A percentile compares a stretch with the other conserved stretches of the same genome.
These are phyloP conservation scores for Amoeboaphelidium protococcarum DNA, from an alignment of 371 early-diverging fungal genomes.

Conservation along the genomic window DNA sequence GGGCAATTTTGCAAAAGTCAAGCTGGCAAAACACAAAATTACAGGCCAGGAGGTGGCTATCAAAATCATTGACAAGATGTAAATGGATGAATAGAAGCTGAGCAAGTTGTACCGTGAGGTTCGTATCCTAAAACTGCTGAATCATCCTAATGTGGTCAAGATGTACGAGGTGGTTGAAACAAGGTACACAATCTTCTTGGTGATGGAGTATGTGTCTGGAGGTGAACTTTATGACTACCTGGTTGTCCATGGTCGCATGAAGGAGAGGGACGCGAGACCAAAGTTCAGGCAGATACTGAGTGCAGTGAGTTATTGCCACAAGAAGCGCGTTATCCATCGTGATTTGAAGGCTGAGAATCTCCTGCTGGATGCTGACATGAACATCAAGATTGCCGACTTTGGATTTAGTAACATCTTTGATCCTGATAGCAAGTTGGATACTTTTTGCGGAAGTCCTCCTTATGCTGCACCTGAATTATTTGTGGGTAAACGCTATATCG, in stretches of 20 bases:
- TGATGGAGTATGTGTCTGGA: slow-evolving; percentile 1
- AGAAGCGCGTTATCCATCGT: background rate
- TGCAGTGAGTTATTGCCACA: slow-evolving; percentile 1
- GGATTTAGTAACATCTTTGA: slow-evolving; percentile 3
- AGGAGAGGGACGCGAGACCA: background rate
- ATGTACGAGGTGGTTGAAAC: slow-evolving; percentile 14
- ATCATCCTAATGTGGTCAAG: slow-evolving; percentile 10
- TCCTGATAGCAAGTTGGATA: background rate
- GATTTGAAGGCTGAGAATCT: slow-evolving; percentile 1
- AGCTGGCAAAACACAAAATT: slow-evolving; percentile 39
- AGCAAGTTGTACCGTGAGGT: slow-evolving; percentile 8
- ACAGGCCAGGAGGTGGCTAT: slow-evolving; percentile 28
- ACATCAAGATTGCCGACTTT: slow-evolving; percentile 5
- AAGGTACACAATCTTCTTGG: slow-evolving; percentile 1
- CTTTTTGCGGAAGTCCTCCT: slow-evolving; percentile 6
- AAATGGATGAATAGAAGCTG: background rate
- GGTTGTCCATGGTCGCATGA: background rate
- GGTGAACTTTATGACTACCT: slow-evolving; percentile 2
- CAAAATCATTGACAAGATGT: background rate
- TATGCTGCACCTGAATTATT: slow-evolving; percentile 10
- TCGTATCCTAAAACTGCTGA: slow-evolving; percentile 10
- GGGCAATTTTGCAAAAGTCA: slow-evolving; percentile 61
- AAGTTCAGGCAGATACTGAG: background rate
- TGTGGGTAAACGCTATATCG: slow-evolving; percentile 19
- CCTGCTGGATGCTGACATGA: background rate